Evolutionary conservation across 2,329 filamentous ascomycete species (phyloP), one percentile per base, ranked within the genome.

Genomic region (Seiridium unicorne): DNA sequence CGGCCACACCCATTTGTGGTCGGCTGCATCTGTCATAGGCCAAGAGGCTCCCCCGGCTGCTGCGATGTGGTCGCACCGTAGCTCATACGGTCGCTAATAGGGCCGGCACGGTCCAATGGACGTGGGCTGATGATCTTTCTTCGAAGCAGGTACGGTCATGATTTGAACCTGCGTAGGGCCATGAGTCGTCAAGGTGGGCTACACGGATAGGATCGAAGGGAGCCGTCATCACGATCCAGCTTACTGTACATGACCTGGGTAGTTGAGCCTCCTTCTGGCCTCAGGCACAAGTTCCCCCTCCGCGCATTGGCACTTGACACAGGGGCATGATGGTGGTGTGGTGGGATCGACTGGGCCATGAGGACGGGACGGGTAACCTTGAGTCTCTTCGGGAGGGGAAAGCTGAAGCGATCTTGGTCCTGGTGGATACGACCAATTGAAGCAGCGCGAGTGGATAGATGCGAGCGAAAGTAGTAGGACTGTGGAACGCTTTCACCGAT

Each of bases 231-330:
- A 63, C 60, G 64, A 65, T 66, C 60, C 59, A 59, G 60, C 61
- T 64, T 64, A 64, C 51, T 59, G 61, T 55, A 61, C 59, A 62
- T 57, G 47, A 46, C 60, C 60, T 62, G 59, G 18, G 56, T 61
- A 58, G 60, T 57, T 49, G 55, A 63, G 66, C 63, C 64, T 66
- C 64, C 60, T 67, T 62, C 59, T 60, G 62, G 58, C 62, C 57
- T 46, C 65, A 69, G 57, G 68, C 70, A 72, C 69, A 67, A 67
- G 69, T 66, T 62, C 68, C 65, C 63, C 66, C 44, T 65, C 67
- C 66, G 64, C 67, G 18, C 18, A 26, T 26, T 26, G 68, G 65
- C 63, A 64, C 49, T 62, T 59, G 60, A 58, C 46, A 7, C 13
- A 48, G 13, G n/a, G 63, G 47, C 32, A 60, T 48, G 60, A 61